Conservation (phyloP, 805 yeast genomes). For the Pichia nanzhaoensis region DNA sequence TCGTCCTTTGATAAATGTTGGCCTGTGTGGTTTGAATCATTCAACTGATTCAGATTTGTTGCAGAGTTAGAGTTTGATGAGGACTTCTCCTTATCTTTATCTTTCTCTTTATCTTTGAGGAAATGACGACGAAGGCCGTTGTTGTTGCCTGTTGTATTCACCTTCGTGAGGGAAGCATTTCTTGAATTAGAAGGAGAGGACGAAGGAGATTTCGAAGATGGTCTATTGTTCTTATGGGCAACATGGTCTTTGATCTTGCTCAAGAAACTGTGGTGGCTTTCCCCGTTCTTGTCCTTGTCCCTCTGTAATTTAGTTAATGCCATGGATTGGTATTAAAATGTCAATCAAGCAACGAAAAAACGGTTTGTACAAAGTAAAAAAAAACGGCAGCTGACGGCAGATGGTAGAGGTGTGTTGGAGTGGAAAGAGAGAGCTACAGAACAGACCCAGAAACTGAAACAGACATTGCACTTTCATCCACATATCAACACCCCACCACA, state of each 20-base stretch:
- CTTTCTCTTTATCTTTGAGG: not conserved
- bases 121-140: not conserved
- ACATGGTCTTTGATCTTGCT: constrained; percentile 7
- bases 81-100: not conserved
- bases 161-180: constrained; percentile 1
- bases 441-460: too few species aligned
- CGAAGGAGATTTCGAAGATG: not conserved
- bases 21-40: too few species aligned
- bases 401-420: too few species aligned
- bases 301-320: constrained; percentile 3
- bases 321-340: not conserved
- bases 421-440: too few species aligned
- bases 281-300: constrained; percentile 2
- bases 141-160: not conserved
- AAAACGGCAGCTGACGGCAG: too few species aligned
- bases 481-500: too few species aligned
- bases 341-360: too few species aligned
- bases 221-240: not conserved
- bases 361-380: too few species aligned
- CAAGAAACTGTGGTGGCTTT: constrained; percentile 2
- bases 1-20: constrained; percentile 6
- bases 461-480: too few species aligned
- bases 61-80: not conserved
- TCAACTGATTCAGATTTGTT: not conserved
- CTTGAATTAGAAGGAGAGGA: not conserved